Evolutionary conservation across 768 basidiomycete genomes (phyloP).

Genomic region (Tylopilus plumbeoviolaceoides): DNA sequence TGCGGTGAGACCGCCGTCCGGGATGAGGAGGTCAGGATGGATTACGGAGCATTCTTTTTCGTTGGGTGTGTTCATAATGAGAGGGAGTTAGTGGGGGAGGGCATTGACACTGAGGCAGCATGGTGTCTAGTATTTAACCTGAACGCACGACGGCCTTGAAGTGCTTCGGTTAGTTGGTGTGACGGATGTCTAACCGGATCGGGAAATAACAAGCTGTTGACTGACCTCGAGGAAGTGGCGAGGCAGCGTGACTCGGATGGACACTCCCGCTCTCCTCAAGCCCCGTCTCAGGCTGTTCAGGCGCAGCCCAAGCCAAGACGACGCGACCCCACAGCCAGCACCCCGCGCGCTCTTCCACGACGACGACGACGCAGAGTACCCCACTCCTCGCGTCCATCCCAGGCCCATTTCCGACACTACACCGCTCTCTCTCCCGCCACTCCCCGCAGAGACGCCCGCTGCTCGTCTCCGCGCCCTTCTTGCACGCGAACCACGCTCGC

Average conservation of each 20-base stretch:
- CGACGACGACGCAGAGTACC: slow-evolving; percentile 22
- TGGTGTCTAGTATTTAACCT: no score
- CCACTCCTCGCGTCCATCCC: slow-evolving; percentile 27
- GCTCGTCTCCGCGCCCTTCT: slow-evolving; percentile 62
- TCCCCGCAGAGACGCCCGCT: slow-evolving; percentile 45
- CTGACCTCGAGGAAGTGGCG: slow-evolving; percentile 12
- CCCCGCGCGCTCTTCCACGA: slow-evolving; percentile 5
- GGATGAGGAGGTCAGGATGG: slow-evolving; percentile 2
- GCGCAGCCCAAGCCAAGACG: slow-evolving; percentile 7
- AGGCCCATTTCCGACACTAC: slow-evolving; percentile 16
- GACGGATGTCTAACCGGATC: slow-evolving; percentile 3
- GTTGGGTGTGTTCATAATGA: slow-evolving; percentile 5
- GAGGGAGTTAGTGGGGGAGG: neutral
- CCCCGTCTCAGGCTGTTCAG: slow-evolving; percentile 13
- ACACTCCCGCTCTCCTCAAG: neutral
- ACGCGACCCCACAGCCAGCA: neutral
- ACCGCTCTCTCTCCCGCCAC: slow-evolving; percentile 5
- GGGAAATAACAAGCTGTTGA: slow-evolving; percentile 5
- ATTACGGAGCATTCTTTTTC: neutral
- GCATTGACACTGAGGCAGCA: neutral
- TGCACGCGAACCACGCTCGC: slow-evolving; percentile 43
- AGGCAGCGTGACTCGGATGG: neutral
- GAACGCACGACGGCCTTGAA: no score
- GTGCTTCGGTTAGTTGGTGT: no score
- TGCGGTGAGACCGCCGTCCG: slow-evolving; percentile 26